phyloP scores from a whole-genome alignment of 2,329 filamentous ascomycete genomes.

The Neodidymelliopsis sp. region DNA sequence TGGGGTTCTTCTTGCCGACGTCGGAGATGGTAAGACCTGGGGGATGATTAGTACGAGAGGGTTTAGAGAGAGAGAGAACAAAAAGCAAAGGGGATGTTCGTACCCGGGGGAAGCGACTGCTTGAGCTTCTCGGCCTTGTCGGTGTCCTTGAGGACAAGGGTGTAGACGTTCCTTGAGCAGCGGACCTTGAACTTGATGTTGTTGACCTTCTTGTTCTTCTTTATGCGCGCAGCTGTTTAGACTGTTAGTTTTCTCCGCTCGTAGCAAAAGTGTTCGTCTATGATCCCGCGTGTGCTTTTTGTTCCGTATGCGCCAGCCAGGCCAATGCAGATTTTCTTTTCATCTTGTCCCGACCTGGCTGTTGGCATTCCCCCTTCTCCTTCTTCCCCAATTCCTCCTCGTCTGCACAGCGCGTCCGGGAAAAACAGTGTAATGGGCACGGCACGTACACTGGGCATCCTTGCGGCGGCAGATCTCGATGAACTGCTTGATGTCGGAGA shows the following conservation, averaged over 20 bases:
- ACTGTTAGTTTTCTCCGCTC: too few species aligned
- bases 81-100: slow-evolving; percentile 47
- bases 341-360: background rate
- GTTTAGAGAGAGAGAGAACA: background rate
- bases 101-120: slow-evolving; percentile 98
- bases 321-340: background rate
- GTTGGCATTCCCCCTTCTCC: background rate
- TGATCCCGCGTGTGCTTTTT: too few species aligned
- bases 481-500: slow-evolving; percentile 99
- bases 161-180: slow-evolving; percentile 96
- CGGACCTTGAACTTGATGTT: slow-evolving; percentile 99
- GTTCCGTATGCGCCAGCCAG: too few species aligned
- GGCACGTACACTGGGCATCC: slow-evolving; percentile 99
- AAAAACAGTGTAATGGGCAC: slow-evolving; percentile 10
- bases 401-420: background rate
- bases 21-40: slow-evolving; percentile 66
- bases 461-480: slow-evolving; percentile 99
- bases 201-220: slow-evolving; percentile 90
- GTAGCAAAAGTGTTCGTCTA: too few species aligned
- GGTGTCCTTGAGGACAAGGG: slow-evolving; percentile 95
- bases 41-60: slow-evolving; percentile 2
- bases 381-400: slow-evolving; percentile 1
- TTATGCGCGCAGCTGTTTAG: slow-evolving; percentile 58
- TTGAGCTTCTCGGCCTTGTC: slow-evolving; percentile 99
- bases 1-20: slow-evolving; percentile 69